phyloP scores from a whole-genome alignment of 139 green algal genomes.

The Coelastrella sp. region DNA sequence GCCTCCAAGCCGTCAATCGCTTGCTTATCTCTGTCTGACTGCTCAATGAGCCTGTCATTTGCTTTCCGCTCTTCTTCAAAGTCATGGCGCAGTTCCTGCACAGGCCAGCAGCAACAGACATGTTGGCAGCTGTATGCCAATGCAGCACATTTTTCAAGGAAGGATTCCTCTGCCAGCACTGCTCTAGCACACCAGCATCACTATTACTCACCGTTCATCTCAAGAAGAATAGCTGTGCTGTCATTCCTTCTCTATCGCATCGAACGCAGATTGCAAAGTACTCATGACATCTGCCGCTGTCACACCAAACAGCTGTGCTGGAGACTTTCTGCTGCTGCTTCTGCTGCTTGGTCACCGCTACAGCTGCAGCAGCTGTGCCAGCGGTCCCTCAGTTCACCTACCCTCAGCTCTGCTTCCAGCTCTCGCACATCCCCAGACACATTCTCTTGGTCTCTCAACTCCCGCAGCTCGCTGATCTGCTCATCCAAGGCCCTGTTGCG shows the following conservation, averaged over 20 bases:
- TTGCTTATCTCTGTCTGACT: conserved; percentile 37
- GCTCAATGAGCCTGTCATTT: conserved; percentile 33
- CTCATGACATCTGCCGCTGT: too few species aligned
- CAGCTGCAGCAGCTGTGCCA: background rate
- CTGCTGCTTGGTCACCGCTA: background rate
- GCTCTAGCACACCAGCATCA: too few species aligned
- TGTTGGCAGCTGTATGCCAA: background rate
- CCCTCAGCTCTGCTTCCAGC: conserved; percentile 44
- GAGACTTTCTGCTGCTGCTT: background rate
- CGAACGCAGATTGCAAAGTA: too few species aligned
- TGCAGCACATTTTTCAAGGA: too few species aligned
- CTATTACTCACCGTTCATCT: too few species aligned
- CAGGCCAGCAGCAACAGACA: background rate
- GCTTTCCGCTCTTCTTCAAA: conserved; percentile 46
- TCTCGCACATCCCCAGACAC: background rate
- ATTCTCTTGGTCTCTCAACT: conserved; percentile 28
- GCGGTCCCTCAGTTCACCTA: background rate
- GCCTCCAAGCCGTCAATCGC: conserved; percentile 36
- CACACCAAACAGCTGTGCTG: too few species aligned
- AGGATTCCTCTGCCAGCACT: too few species aligned
- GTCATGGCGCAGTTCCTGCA: conserved; percentile 40
- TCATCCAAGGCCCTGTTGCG: conserved; percentile 32
- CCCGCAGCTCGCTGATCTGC: conserved; percentile 37
- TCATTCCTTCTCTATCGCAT: too few species aligned
- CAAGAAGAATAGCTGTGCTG: too few species aligned